Conservation (phyloP, 352 stramenopile species). For the Thalassiosira mediterranea region DNA sequence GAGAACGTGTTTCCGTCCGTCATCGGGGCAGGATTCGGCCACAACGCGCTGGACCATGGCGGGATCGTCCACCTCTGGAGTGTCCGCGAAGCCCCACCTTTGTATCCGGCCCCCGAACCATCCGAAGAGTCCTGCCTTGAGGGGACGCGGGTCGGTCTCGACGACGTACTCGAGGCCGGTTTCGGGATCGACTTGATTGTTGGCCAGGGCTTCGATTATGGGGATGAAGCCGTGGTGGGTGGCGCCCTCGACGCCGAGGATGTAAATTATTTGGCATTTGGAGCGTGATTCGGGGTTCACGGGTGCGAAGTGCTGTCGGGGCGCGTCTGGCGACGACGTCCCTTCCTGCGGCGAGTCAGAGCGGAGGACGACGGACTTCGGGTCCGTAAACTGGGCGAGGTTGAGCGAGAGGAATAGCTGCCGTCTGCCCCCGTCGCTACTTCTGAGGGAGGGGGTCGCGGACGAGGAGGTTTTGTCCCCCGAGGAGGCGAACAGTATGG, state of each 20-base stretch:
- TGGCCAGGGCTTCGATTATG: constrained; percentile 15
- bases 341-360: neutral
- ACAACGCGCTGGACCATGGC: constrained; percentile 10
- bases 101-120: neutral
- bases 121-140: constrained; percentile 26
- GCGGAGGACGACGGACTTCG: neutral
- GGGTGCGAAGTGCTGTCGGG: neutral
- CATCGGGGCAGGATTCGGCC: constrained; percentile 10
- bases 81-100: constrained; percentile 1
- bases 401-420: neutral
- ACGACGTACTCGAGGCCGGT: constrained; percentile 6
- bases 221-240: constrained; percentile 27
- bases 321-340: too few relatives aligned
- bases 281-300: neutral
- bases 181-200: constrained; percentile 21
- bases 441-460: neutral
- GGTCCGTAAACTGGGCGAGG: neutral
- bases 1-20: constrained; percentile 13
- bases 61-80: constrained; percentile 10
- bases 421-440: too few relatives aligned
- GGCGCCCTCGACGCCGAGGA: constrained; percentile 29
- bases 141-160: neutral
- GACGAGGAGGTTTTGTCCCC: neutral
- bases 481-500: neutral
- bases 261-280: constrained; percentile 31